Base-by-base conservation (phyloP, 257 asterid species). In the Capsicum rhomboideum region DNA sequence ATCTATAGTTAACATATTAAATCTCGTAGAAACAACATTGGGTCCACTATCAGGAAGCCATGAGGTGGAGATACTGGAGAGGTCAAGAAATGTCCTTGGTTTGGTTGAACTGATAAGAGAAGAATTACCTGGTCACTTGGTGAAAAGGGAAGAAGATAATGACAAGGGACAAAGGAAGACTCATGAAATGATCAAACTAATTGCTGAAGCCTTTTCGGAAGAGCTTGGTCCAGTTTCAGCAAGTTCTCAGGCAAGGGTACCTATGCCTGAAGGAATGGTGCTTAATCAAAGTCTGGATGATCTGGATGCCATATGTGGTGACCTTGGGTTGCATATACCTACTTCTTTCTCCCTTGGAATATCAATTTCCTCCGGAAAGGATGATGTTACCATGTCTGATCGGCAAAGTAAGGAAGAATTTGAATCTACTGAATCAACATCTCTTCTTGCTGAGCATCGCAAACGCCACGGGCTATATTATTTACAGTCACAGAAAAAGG, bases 1-100 rank as follows among this genome's bases (percentile, higher is more conserved):
- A 86, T 89, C 93, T 79, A 84, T 94, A 28, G 61, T 84, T 87
- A 88, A 86, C 83, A 85, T 96, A 71, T 85, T 93, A 71, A 90
- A 90, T 88, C 90, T 96, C 79, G 92, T 91, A 21, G 97, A 92
- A 82, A 88, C 88, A 82, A 90, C 91, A 83, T 88, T 94, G 92
- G 91, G 90, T 46, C 95, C 95, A 83, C 86, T 94, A 87, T 87
- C 87, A 42, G 93, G 92, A 82, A 90, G 97, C 86, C 90, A 90
- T 86, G 99, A 94, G 78, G 97, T 94, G 52, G 99, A 96, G 90
- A 89, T 96, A 61, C 94, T 88, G 82, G 99, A 96, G 89, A 91
- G 99, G 87, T 97, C 93, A 23, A 90, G 87, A 83, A 96, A 96
- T 86, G 90, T 91, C 79, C 89, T 94, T 80, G 97, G 98, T 82